Evolutionary conservation across 2,329 filamentous ascomycete species (phyloP), one percentile per base, ranked within the genome.

Genomic region (Diaporthe batatas): DNA sequence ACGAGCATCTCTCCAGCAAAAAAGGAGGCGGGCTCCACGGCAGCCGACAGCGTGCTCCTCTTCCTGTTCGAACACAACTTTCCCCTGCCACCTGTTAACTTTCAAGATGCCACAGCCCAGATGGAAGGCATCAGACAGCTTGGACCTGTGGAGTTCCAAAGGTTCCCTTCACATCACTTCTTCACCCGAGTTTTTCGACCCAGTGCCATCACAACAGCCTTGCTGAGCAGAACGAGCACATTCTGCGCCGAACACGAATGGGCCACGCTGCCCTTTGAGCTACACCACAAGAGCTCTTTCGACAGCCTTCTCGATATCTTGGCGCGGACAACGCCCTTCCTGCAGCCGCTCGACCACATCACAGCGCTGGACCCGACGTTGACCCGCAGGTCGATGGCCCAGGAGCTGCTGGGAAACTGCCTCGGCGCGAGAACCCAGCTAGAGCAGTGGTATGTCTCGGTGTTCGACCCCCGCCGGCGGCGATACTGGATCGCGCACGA

Each of bases 161-260:
- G 79, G 0, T 90, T 90, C 69, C 89, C 89, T 2, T 82, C 86
- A 14, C 89, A 90, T 72, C 88, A 90, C 76, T 90, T 88, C 77
- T 90, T 90, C 71, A 84, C 85, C 32, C 84, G 88, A 14, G 83
- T 90, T 6, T 90, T 87, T 75, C 85, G 89, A 32, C 87, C 86
- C 18, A 84, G 82, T 62, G 86, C 85, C 58, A 82, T 86, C 55
- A 82, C 82, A 57, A 79, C 85, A 14, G 85, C 88, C 29, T 79
- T 91, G 23, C 78, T 90, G 18, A 86, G 83, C 76, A 84, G 86
- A 67, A 84, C 83, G 34, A 81, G 82, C 16, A 89, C 85, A 0
- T 89, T 88, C 76, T 81, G 90, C n/a, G 82, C 86, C 18, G 81
- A 82, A 0, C 82, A 82, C 0, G 86, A 89, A 68, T 91, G 89